Conservation (phyloP, 106 monocot genomes). For the Dioscorea alata region DNA sequence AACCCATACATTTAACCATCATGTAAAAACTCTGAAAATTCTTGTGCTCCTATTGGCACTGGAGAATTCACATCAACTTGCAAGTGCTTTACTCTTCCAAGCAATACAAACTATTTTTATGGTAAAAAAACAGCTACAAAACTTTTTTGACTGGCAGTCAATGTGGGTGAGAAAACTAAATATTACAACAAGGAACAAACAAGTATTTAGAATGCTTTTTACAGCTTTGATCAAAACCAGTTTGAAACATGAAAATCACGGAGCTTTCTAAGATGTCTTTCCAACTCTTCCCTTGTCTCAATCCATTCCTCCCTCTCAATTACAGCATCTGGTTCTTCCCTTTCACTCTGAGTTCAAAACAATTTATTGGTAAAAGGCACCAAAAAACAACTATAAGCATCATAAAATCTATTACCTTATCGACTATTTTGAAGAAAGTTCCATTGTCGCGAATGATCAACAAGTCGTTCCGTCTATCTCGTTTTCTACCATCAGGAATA, state of each 20-base stretch:
- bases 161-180: too few species aligned
- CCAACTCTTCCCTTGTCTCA: slow-evolving; percentile 67
- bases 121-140: too few species aligned
- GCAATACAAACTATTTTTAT: too few species aligned
- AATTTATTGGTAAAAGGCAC: not conserved
- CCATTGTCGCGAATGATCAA: slow-evolving; percentile 81
- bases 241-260: slow-evolving; percentile 70
- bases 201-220: too few species aligned
- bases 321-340: slow-evolving; percentile 65
- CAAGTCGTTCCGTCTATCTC: slow-evolving; percentile 73
- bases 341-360: slow-evolving; percentile 42
- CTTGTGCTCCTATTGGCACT: too few species aligned
- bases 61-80: too few species aligned
- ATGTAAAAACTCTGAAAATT: too few species aligned
- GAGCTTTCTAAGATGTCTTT: slow-evolving; percentile 77
- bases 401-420: slow-evolving; percentile 35
- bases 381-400: not conserved
- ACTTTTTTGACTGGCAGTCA: too few species aligned
- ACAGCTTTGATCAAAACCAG: slow-evolving; percentile 38
- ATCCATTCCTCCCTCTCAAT: slow-evolving; percentile 85
- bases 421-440: slow-evolving; percentile 77
- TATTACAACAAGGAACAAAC: too few species aligned
- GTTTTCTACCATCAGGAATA: slow-evolving; percentile 57
- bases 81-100: too few species aligned
- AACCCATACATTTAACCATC: too few species aligned